Conservation (phyloP, 2,329 filamentous ascomycete species). For the Emergomyces orientalis region DNA sequence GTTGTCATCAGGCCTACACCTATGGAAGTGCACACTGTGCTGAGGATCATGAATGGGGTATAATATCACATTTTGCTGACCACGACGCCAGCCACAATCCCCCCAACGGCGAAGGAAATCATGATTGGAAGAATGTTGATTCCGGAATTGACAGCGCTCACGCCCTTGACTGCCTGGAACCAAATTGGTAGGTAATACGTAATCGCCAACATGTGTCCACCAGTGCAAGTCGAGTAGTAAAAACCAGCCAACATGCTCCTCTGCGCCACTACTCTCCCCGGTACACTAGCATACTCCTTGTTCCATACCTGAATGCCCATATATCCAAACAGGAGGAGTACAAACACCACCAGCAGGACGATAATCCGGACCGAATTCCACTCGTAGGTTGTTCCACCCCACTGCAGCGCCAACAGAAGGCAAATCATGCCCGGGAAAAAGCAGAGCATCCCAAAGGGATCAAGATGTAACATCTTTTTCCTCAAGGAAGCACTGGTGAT, state of each 20-base stretch:
- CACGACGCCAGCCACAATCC: slow-evolving; percentile 15
- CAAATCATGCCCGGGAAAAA: slow-evolving; percentile 52
- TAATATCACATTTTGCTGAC: slow-evolving; percentile 18
- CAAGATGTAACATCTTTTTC: slow-evolving; percentile 32
- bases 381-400: slow-evolving; percentile 31
- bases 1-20: slow-evolving; percentile 25
- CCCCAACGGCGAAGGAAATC: slow-evolving; percentile 22
- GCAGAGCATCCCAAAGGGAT: slow-evolving; percentile 51
- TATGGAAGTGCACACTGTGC: slow-evolving; percentile 19
- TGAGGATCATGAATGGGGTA: slow-evolving; percentile 19
- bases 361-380: slow-evolving; percentile 26
- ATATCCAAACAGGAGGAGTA: slow-evolving; percentile 19
- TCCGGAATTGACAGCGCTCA: slow-evolving; percentile 30
- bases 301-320: slow-evolving; percentile 20
- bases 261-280: slow-evolving; percentile 20
- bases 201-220: slow-evolving; percentile 12
- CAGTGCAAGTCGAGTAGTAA: background rate
- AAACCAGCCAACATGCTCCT: slow-evolving; percentile 22
- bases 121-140: slow-evolving; percentile 31
- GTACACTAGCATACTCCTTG: slow-evolving; percentile 23
- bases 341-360: slow-evolving; percentile 23
- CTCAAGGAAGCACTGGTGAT: slow-evolving; percentile 13
- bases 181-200: slow-evolving; percentile 27
- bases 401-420: slow-evolving; percentile 54
- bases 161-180: slow-evolving; percentile 38